Evolutionary conservation across 2,329 filamentous ascomycete genomes (phyloP).

Genomic region (Clonostachys rhizophaga): DNA sequence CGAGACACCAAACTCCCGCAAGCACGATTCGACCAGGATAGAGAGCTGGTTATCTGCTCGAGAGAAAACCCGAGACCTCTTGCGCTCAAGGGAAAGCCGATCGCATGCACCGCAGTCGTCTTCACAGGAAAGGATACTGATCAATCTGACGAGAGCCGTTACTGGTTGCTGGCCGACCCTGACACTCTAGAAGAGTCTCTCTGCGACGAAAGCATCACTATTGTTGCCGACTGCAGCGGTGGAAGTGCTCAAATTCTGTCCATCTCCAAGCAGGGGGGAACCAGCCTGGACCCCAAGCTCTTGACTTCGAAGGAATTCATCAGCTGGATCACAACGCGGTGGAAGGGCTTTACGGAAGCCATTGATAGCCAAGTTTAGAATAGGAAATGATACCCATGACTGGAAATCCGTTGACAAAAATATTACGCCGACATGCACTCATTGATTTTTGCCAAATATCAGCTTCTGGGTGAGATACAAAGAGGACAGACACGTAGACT

Average conservation of each 20-base stretch:
- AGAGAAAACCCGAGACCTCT: constrained; percentile 50
- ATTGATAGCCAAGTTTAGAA: constrained; percentile 16
- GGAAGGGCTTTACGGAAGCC: constrained; percentile 26
- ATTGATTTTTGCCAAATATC: not conserved
- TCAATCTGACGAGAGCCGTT: constrained; percentile 36
- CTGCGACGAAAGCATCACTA: constrained; percentile 76
- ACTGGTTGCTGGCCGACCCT: constrained; percentile 82
- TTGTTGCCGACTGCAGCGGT: constrained; percentile 66
- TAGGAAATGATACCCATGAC: constrained; percentile 15
- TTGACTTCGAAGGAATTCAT: constrained; percentile 59
- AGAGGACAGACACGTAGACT: constrained; percentile 4
- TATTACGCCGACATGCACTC: not conserved
- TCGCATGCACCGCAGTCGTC: constrained; percentile 74
- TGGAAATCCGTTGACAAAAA: not conserved
- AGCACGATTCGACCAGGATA: constrained; percentile 80
- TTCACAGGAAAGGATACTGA: constrained; percentile 62
- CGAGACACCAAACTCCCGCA: constrained; percentile 70
- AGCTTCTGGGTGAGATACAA: not conserved
- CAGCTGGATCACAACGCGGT: constrained; percentile 23
- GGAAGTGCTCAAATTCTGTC: constrained; percentile 56
- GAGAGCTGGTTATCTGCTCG: constrained; percentile 74
- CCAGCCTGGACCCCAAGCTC: constrained; percentile 58
- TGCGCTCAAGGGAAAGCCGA: constrained; percentile 60
- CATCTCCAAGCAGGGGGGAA: constrained; percentile 82
- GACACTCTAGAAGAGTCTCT: constrained; percentile 86